Base-by-base conservation (phyloP, 2,329 filamentous ascomycete species). In the Orbilia quercus region DNA sequence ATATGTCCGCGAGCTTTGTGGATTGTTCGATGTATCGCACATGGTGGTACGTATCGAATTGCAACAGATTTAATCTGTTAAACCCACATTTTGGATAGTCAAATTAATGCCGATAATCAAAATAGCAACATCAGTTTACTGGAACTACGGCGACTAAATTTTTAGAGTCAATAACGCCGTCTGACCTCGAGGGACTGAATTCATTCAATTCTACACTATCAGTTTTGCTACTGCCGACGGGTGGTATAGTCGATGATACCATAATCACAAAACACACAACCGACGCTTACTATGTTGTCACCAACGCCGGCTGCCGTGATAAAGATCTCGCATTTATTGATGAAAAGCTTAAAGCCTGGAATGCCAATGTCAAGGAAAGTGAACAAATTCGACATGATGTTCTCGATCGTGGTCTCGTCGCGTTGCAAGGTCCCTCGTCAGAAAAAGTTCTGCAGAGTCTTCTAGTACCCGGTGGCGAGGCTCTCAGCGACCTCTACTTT, bases 11-110 rank as follows among this genome's bases (percentile, higher is more conserved):
- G 85, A 88, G 77, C 90, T 93, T 81, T 90, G 91, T 67, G 96
- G 92, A 75, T 83, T 99, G 75, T 99, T 99, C 79, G 95, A 99
- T 81, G 95, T 98, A 62, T 90, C 90, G 80, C 95, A 98, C 83
- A 98, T 98, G 94, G 92, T 90, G 75, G 70, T 74, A 69, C 54
- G 70, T 74, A n/a, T 50, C 16, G 20, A 12, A 31, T 34, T 38
- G 5, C 18, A 4, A 2, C 28, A 36, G 40, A 28, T 7, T 25
- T 22, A 38, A 38, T 55, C 23, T n/a, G 11, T 31, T 34, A 47
- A 18, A 59, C 51, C 12, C 31, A 31, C 16, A 12, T 23, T 44
- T n/a, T 22, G 18, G 28, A 31, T 31, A 12, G 9, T n/a, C 38
- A 51, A 63, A 70, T 25, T 40, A 55, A 73, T 25, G n/a, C 2